Base-by-base conservation (phyloP, 257 asterid species). In the Cynanchum wilfordii region DNA sequence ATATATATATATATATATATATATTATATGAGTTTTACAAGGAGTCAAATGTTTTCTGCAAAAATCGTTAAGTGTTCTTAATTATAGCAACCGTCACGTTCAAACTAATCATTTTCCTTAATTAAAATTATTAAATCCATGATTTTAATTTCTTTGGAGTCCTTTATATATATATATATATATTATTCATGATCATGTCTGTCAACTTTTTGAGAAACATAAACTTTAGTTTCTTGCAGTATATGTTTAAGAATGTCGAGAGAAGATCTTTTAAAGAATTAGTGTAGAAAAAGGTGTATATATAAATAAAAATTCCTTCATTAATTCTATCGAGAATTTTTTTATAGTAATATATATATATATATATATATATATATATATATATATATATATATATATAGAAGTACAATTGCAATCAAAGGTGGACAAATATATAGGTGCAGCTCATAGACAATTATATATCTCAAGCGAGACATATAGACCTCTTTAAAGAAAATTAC, bases 131-230 rank as follows among this genome's bases (percentile, higher is more conserved):
- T 22, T 25, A 15, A 19, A 10, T 55, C 56, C 25, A 44, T 62
- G 73, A 64, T 80, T 64, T 73, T 33, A 33, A 33, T 33, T n/a
- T 55, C 44, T 29, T 67, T 50, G 30, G 44, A 40, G 64, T 22
- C 62, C 33, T 16, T 42, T 42, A 42, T 42, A 42, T 42, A 36
- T n/a, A n/a, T 16, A 7, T 42, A 42, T 42, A 42, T 42, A 75
- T n/a, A 72, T 60, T 66, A 69, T 29, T 42, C 50, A 54, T 50
- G 55, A 50, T 79, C 66, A 74, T 66, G 60, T 49, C 74, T 19
- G 24, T 42, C 59, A 55, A 55, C 60, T 74, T 67, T 27, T 11
- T 16, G 12, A 27, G 66, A 29, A 27, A 59, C 66, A 59, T 59
- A 2, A 13, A 27, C 30, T 59, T 38, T 27, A 12, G n/a, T n/a